Base-by-base conservation (phyloP, 2,329 filamentous ascomycete species). In the Geoglossum cookeanum region DNA sequence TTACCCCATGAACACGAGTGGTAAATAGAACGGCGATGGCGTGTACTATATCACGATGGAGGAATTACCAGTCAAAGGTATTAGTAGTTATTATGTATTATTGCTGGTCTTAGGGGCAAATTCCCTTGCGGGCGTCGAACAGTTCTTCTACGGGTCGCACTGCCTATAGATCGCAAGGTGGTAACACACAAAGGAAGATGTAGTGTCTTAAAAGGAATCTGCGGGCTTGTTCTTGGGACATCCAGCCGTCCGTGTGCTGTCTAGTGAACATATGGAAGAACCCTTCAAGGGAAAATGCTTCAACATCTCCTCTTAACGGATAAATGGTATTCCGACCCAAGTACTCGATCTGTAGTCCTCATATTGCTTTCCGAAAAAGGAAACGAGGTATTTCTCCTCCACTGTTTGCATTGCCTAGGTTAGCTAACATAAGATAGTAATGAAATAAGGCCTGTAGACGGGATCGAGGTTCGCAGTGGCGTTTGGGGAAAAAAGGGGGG, bases 351-450 rank as follows among this genome's bases (percentile, higher is more conserved):
- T 78, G 67, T 94, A 98, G 17, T 79, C 69, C 22, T 80, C 70
- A 68, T 97, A 98, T 54, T 94, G 84, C 6, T 84, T 74, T 0
- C 84, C 85, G 67, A 97, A 98, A 71, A 97, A 96, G 13, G 75
- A 72, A 6, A 91, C 71, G 55, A 98, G 72, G 61, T 84, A 79
- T 32, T 74, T 73, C 70, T 98, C 92, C 72, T 98, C 92, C 35
- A 80, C 81, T 80, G 29, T 11, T 62, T 11, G 59, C 3, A 15
- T 8, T 55, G 59, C 51, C 62, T 61, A 48, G 51, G 17, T 57
- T 37, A 56, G 35, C 29, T 32, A 27, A 57, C 11, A 5, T 35
- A 47, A 39, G 37, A 54, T 61, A 13, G 55, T 22, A 22, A 11
- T 47, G 57, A 3, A 30, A 11, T 8, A 8, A 51, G 17, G 15